phyloP scores from a whole-genome alignment of 192 early-diverging fungal species.

The Radiomyces spectabilis region DNA sequence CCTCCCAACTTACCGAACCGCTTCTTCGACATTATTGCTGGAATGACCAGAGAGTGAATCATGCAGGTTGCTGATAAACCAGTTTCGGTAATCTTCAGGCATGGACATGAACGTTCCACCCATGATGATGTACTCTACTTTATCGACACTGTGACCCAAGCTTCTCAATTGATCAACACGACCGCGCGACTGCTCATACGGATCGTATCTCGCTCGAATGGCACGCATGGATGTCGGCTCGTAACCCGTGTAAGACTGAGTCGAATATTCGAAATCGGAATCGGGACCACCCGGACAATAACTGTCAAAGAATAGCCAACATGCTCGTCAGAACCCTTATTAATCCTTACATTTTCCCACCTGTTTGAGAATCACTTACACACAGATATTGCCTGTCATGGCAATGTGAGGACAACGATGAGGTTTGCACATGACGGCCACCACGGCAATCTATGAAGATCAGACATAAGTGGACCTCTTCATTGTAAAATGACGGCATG shows the following conservation, averaged over 20 bases:
- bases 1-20: slow-evolving; percentile 59
- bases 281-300: slow-evolving; percentile 98
- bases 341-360: neutral
- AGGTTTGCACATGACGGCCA: slow-evolving; percentile 96
- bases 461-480: neutral
- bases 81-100: slow-evolving; percentile 90
- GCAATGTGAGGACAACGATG: slow-evolving; percentile 98
- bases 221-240: slow-evolving; percentile 99
- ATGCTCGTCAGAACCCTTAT: neutral
- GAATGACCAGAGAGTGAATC: slow-evolving; percentile 92
- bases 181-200: slow-evolving; percentile 90
- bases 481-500: neutral
- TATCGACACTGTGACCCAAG: slow-evolving; percentile 95
- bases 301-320: slow-evolving; percentile 20
- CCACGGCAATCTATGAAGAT: slow-evolving; percentile 72
- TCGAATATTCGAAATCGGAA: slow-evolving; percentile 99
- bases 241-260: slow-evolving; percentile 99
- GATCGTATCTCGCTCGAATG: slow-evolving; percentile 96
- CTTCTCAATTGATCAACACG: slow-evolving; percentile 90
- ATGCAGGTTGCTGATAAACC: slow-evolving; percentile 97
- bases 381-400: slow-evolving; percentile 99
- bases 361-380: slow-evolving; percentile 42
- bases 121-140: slow-evolving; percentile 99
- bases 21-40: slow-evolving; percentile 89
- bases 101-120: slow-evolving; percentile 99